phyloP scores from a whole-genome alignment of 106 monocot species.

The Dendrobium catenatum region DNA sequence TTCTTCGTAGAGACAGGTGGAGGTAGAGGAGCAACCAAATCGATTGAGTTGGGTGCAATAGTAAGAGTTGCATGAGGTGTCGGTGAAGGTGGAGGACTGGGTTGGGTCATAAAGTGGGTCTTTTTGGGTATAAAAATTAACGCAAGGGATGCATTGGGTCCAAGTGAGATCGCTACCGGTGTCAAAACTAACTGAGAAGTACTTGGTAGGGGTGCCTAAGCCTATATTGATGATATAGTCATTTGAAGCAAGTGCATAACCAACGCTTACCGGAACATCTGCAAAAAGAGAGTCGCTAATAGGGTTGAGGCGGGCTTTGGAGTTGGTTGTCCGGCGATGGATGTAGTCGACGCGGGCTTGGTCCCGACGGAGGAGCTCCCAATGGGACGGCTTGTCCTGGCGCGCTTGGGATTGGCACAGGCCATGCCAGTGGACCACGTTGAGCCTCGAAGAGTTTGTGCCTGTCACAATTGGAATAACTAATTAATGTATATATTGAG shows the following conservation, averaged over 20 bases:
- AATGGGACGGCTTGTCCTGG: not conserved
- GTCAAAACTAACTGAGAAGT: slow-evolving; percentile 7
- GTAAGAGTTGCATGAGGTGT: slow-evolving; percentile 20
- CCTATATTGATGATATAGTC: slow-evolving; percentile 13
- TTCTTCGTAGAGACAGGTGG: slow-evolving; percentile 20
- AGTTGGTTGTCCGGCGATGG: not conserved
- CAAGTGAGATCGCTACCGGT: slow-evolving; percentile 24
- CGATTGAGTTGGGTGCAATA: slow-evolving; percentile 13
- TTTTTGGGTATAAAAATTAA: slow-evolving; percentile 10
- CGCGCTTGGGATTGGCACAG: slow-evolving; percentile 1
- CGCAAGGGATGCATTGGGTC: too few species aligned
- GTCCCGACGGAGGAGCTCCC: slow-evolving; percentile 7
- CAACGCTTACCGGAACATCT: not conserved
- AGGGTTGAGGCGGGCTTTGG: not conserved
- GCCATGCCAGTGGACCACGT: too few species aligned
- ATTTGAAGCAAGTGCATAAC: not conserved
- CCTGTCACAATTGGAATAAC: too few species aligned
- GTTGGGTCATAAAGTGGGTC: slow-evolving; percentile 13
- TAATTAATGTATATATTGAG: too few species aligned
- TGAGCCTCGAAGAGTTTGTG: too few species aligned
- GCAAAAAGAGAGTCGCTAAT: too few species aligned
- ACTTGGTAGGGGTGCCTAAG: slow-evolving; percentile 7
- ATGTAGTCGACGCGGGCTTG: slow-evolving; percentile 14
- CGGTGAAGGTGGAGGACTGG: slow-evolving; percentile 10
- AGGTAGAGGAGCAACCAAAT: not conserved